These are phyloP conservation scores for Purshia tridentata DNA, from an alignment of 306 rosid genomes.

Conservation along the genomic window DNA sequence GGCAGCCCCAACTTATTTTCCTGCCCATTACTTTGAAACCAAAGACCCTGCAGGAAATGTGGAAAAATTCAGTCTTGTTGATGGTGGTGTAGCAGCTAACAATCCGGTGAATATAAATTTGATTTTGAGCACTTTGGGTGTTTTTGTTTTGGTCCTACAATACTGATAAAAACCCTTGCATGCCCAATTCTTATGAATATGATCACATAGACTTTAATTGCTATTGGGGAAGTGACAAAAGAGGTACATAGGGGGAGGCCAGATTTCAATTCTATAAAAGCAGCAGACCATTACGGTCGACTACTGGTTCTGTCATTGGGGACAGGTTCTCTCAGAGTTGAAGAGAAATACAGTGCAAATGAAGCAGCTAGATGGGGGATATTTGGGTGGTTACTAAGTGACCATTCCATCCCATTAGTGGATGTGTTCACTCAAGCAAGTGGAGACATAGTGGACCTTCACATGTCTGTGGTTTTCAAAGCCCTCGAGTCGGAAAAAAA, in stretches of 20 bases:
- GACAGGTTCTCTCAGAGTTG: neutral
- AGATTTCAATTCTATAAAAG: conserved; percentile 4
- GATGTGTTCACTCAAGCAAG: neutral
- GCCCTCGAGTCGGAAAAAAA: conserved; percentile 12
- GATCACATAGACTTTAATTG: conserved; percentile 38
- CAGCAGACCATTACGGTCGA: neutral
- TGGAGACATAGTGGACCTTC: neutral
- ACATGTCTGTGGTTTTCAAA: neutral
- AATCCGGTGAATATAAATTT: conserved; percentile 42
- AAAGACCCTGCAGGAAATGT: conserved; percentile 11
- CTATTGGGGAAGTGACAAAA: conserved; percentile 45
- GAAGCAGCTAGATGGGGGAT: conserved; percentile 41
- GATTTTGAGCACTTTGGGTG: too few relatives aligned
- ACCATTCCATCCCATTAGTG: neutral
- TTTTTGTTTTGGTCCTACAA: too few relatives aligned
- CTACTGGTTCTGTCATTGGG: too few relatives aligned
- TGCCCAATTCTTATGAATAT: too few relatives aligned
- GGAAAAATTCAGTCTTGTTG: conserved; percentile 43
- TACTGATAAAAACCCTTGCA: too few relatives aligned
- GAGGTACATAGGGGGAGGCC: conserved; percentile 4
- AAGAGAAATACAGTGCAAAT: conserved; percentile 26
- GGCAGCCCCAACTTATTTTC: conserved; percentile 64
- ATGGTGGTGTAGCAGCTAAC: conserved; percentile 66
- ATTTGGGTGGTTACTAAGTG: conserved; percentile 35
- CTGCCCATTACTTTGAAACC: conserved; percentile 52